Evolutionary conservation across 139 green algal genomes (phyloP).

Genomic region (Chlorella sp.): DNA sequence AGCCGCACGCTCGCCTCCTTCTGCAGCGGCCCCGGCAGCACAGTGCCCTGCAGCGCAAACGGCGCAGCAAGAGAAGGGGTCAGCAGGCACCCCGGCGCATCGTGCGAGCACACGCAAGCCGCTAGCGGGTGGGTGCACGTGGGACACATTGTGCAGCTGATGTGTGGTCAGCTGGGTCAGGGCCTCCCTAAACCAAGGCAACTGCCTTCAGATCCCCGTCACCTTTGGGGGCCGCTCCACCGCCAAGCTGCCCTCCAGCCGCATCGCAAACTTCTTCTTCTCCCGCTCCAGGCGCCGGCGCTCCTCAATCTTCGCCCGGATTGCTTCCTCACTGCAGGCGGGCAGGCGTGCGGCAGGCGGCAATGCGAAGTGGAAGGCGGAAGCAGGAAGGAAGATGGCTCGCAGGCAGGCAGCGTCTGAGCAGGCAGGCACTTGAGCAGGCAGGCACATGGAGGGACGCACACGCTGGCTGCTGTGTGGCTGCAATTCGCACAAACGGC

Average conservation of each 20-base stretch:
- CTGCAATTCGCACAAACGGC: not conserved
- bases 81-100: not conserved
- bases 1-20: constrained; percentile 32
- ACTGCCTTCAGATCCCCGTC: not conserved
- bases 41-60: constrained; percentile 1
- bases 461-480: not conserved
- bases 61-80: not conserved
- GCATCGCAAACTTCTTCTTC: constrained; percentile 48
- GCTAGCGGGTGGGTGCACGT: not conserved
- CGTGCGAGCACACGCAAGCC: not conserved
- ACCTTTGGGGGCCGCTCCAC: constrained; percentile 42
- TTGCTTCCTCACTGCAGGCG: constrained; percentile 29
- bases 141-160: not conserved
- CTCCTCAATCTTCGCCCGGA: constrained; percentile 26
- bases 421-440: not conserved
- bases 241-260: constrained; percentile 42
- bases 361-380: not conserved
- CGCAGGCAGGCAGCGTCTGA: not conserved
- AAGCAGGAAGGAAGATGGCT: not conserved
- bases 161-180: not conserved
- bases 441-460: not conserved
- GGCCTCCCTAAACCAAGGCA: not conserved
- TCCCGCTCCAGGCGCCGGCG: constrained; percentile 31
- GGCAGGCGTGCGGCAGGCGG: not conserved
- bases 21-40: constrained; percentile 44